A percentile compares a stretch with the other conserved stretches of the same genome.
These are phyloP conservation scores for Rhizophora mangle DNA, from an alignment of 345 rosid genomes.

Conservation along the genomic window DNA sequence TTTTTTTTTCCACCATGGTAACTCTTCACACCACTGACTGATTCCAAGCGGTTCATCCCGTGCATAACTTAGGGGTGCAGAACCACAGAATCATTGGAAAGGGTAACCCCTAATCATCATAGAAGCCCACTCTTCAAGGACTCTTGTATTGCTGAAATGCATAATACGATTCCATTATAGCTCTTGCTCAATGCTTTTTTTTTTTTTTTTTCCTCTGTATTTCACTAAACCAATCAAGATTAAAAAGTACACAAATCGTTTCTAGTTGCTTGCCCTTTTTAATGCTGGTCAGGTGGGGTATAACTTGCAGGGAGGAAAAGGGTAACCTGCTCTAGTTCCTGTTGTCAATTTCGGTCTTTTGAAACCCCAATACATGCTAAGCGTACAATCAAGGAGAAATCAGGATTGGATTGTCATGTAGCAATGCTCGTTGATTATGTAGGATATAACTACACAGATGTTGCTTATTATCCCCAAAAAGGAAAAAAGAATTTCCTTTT, in stretches of 20 bases:
- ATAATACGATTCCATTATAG: not conserved
- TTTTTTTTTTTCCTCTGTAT: not conserved
- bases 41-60: too few relatives aligned
- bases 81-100: too few relatives aligned
- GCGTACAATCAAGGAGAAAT: constrained; percentile 6
- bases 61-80: too few relatives aligned
- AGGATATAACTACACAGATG: constrained; percentile 1
- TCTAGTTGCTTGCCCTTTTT: not conserved
- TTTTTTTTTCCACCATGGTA: too few relatives aligned
- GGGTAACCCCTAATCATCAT: too few relatives aligned
- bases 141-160: not conserved
- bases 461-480: constrained; percentile 12
- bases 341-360: constrained; percentile 3
- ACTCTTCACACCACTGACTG: too few relatives aligned
- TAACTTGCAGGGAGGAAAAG: not conserved
- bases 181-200: not conserved
- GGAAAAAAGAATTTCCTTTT: constrained; percentile 28
- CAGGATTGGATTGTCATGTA: not conserved
- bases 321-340: constrained; percentile 3
- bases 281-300: constrained; percentile 2
- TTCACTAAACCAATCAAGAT: constrained; percentile 3
- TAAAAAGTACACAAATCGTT: constrained; percentile 1
- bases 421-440: not conserved
- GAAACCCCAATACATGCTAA: constrained; percentile 6
- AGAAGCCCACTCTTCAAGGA: not conserved